Conservation (phyloP, 139 green algal species). For the Coelastrella sp. region DNA sequence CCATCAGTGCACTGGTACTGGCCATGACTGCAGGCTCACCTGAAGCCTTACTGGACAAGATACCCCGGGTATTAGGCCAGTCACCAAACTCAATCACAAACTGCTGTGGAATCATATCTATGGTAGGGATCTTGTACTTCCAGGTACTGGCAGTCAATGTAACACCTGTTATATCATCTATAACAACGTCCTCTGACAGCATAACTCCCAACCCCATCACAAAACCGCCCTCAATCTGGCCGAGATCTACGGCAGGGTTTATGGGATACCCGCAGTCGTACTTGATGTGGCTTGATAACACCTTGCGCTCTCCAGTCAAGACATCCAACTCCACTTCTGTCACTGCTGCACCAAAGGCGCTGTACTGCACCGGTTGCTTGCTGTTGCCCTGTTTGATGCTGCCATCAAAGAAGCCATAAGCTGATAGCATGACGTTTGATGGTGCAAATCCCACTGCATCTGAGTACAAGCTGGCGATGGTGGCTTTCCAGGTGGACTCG, state of each 20-base stretch:
- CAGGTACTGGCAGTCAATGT: conserved; percentile 52
- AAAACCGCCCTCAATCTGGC: conserved; percentile 67
- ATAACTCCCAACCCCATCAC: conserved; percentile 54
- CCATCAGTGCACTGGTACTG: conserved; percentile 15
- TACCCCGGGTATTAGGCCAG: conserved; percentile 48
- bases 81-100: conserved; percentile 59
- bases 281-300: conserved; percentile 60
- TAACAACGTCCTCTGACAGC: conserved; percentile 50
- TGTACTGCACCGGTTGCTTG: conserved; percentile 57
- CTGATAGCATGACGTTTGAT: conserved; percentile 48
- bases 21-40: conserved; percentile 53
- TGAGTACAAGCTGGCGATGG: conserved; percentile 32
- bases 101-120: conserved; percentile 51
- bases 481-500: conserved; percentile 35
- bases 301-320: conserved; percentile 64
- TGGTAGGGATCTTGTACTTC: conserved; percentile 64
- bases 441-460: conserved; percentile 40
- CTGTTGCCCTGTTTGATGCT: conserved; percentile 12
- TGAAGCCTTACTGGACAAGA: conserved; percentile 56
- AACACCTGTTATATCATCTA: conserved; percentile 41
- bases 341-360: conserved; percentile 57
- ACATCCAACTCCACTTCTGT: conserved; percentile 63
- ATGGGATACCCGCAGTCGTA: conserved; percentile 66
- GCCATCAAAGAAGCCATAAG: conserved; percentile 58
- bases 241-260: conserved; percentile 70